These are phyloP conservation scores for Suillus clintonianus DNA, from an alignment of 768 basidiomycete genomes.

Conservation along the genomic window DNA sequence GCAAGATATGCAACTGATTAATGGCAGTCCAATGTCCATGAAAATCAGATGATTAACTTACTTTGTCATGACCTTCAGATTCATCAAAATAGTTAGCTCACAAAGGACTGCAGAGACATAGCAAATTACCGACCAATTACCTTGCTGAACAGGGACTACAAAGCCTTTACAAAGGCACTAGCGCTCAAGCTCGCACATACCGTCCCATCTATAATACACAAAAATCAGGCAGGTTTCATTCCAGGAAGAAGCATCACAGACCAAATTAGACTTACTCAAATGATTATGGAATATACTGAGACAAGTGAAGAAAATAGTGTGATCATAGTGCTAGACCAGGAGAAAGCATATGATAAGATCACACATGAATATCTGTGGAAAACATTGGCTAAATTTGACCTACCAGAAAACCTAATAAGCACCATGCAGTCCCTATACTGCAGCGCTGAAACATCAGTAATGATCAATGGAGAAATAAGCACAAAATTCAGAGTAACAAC, in stretches of 20 bases:
- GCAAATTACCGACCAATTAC: too few relatives aligned
- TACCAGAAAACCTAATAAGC: background rate
- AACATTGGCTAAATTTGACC: too few relatives aligned
- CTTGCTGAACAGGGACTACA: too few relatives aligned
- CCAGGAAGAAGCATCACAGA: too few relatives aligned
- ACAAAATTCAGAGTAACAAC: background rate
- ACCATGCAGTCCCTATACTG: background rate
- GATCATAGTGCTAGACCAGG: background rate
- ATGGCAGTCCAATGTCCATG: background rate
- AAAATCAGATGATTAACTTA: conserved; percentile 3
- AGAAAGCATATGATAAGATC: too few relatives aligned
- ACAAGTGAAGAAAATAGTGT: background rate
- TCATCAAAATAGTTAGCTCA: background rate
- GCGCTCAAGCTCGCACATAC: too few relatives aligned
- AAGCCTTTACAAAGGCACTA: too few relatives aligned
- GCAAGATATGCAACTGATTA: background rate
- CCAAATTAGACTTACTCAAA: background rate
- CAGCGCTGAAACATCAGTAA: background rate
- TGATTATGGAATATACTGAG: background rate
- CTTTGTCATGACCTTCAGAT: background rate
- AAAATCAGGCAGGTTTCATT: too few relatives aligned
- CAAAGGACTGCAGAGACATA: too few relatives aligned
- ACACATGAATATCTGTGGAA: too few relatives aligned
- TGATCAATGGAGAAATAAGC: background rate
- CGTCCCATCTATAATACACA: too few relatives aligned